Base-by-base conservation (phyloP, 106 monocot species). In the Gastrodia elata region DNA sequence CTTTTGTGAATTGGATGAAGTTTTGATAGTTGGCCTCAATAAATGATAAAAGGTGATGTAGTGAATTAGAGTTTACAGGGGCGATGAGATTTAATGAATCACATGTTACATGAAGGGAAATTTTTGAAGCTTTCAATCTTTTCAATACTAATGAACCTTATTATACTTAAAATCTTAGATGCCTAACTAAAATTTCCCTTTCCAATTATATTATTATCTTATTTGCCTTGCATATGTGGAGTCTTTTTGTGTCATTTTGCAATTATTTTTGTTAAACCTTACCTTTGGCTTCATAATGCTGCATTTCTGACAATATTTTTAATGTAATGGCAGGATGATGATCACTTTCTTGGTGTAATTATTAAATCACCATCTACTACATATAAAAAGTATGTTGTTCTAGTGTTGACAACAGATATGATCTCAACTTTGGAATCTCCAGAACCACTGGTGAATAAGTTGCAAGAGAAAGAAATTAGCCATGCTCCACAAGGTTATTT, bases 341-440 rank as follows among this genome's bases (percentile, higher is more conserved):
- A 97, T 71, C 89, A 87, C 77, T 84, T 97, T 36, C 87, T 97
- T 46, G 97, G 90, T 6, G 84, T 84, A 43, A 75, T 97, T 46
- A 70, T 97, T 52, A 97, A 97, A 81, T 69, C 65, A 25, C 90
- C 90, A 59, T 87, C 95, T 75, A 39, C 81, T 34, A 64, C 74
- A n/a, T 32, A 34, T 74, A 92, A 90, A 78, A 78, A 86, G 39
- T 97, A 90, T 73, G 80, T 97, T 74, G 88, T 90, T 64, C 80
- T 97, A 55, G 88, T 90, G 25, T 37, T 93, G 79, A 88, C 78
- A 28, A 79, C 87, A 30, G 91, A 91, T 65, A 80, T 77, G 65
- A 75, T 71, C 72, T 68, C 83, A 24, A 80, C 85, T 77, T 41
- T 35, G 59, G 78, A 84, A 83, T 30, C 78, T 58, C 73, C 88